Percentiles rank a stretch among this genome's conserved stretches.
Conservation (phyloP, 192 early-diverging fungal genomes). For the Phlyctochytrium bullatum region DNA sequence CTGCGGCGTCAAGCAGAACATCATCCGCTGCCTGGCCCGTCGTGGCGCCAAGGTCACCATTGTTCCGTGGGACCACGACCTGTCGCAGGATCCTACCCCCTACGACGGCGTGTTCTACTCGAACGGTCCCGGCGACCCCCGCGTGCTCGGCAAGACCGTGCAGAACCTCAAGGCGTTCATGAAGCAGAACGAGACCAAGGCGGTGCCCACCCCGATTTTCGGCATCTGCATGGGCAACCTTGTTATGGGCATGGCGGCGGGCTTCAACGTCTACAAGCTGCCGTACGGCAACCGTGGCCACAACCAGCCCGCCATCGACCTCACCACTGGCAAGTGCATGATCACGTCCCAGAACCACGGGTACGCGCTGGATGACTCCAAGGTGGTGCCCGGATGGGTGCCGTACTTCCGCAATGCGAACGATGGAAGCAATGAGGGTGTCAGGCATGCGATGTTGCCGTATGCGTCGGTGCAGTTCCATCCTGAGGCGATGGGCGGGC, state of each 20-base stretch:
- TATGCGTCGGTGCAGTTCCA: conserved; percentile 92
- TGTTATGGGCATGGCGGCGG: conserved; percentile 87
- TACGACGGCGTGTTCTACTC: conserved; percentile 91
- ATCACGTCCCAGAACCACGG: conserved; percentile 98
- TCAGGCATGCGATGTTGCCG: conserved; percentile 69
- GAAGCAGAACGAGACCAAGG: conserved; percentile 26
- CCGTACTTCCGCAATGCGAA: conserved; percentile 93
- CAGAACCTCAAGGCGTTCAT: conserved; percentile 63
- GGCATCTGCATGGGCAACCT: conserved; percentile 98
- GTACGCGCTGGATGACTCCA: conserved; percentile 72
- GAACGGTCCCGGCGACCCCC: conserved; percentile 89
- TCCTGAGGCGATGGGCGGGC: conserved; percentile 92
- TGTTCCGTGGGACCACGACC: conserved; percentile 83
- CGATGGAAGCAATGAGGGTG: conserved; percentile 93
- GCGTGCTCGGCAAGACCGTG: conserved; percentile 64
- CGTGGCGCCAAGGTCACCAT: conserved; percentile 84
- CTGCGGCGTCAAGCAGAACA: conserved; percentile 94
- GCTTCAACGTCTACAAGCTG: conserved; percentile 81
- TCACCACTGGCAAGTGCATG: conserved; percentile 72
- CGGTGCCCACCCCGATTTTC: conserved; percentile 77
- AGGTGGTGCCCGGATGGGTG: conserved; percentile 71
- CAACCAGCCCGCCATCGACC: conserved; percentile 87
- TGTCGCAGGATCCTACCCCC: conserved; percentile 38
- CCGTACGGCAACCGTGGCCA: conserved; percentile 95
- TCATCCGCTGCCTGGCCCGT: conserved; percentile 74